phyloP scores from a whole-genome alignment of 306 rosid species.

The Cicer arietinum region DNA sequence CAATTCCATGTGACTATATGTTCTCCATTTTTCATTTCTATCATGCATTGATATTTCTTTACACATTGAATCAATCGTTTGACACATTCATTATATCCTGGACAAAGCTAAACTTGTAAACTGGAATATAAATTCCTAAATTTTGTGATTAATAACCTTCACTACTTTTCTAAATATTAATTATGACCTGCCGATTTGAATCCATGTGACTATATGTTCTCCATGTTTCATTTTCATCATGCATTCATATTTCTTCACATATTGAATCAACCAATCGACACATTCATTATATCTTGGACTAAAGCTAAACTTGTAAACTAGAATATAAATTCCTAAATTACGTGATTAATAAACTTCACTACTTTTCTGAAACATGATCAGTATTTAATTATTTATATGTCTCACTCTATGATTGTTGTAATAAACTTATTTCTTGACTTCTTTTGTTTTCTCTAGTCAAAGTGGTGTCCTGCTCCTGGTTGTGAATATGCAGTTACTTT shows the following conservation, averaged over 20 bases:
- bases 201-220: conserved; percentile 15
- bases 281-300: conserved; percentile 19
- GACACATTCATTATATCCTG: conserved; percentile 12
- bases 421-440: conserved; percentile 21
- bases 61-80: conserved; percentile 15
- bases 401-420: conserved; percentile 28
- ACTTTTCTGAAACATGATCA: conserved; percentile 14
- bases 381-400: conserved; percentile 22
- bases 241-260: conserved; percentile 20
- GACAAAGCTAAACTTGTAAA: conserved; percentile 6
- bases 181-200: conserved; percentile 20
- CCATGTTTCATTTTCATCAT: conserved; percentile 30
- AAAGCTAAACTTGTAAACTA: conserved; percentile 3
- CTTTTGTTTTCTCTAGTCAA: conserved; percentile 60
- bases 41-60: conserved; percentile 21
- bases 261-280: conserved; percentile 1
- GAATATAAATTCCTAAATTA: conserved; percentile 14
- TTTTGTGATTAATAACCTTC: conserved; percentile 26
- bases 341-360: conserved; percentile 27
- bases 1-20: conserved; percentile 18
- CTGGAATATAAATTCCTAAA: conserved; percentile 11
- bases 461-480: conserved; percentile 98
- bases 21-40: conserved; percentile 23
- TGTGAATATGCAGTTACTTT: conserved; percentile 89
- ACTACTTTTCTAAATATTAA: conserved; percentile 18